phyloP scores from a whole-genome alignment of 768 basidiomycete species.

The Boletus rex-veris region DNA sequence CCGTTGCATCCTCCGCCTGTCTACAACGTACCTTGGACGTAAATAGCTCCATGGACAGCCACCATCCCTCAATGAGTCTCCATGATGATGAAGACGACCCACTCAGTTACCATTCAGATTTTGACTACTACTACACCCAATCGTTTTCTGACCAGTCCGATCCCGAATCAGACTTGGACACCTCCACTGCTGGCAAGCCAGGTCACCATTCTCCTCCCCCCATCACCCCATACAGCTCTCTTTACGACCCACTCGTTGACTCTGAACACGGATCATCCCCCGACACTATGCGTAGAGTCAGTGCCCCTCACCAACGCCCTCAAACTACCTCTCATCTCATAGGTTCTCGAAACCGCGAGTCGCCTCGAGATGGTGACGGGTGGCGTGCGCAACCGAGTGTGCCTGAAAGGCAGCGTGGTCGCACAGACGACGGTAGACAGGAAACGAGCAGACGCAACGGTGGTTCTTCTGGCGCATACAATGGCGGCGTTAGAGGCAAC shows the following conservation, averaged over 20 bases:
- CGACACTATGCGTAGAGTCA: slow-evolving; percentile 28
- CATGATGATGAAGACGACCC: slow-evolving; percentile 29
- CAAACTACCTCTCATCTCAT: neutral
- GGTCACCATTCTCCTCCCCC: slow-evolving; percentile 7
- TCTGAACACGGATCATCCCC: slow-evolving; percentile 46
- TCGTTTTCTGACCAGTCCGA: slow-evolving; percentile 31
- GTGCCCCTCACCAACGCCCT: neutral
- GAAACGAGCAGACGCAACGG: slow-evolving; percentile 12
- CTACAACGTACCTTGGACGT: slow-evolving; percentile 15
- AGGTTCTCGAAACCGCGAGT: neutral
- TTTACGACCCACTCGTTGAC: slow-evolving; percentile 23
- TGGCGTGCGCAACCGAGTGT: slow-evolving; percentile 17
- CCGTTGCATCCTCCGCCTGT: slow-evolving; percentile 36
- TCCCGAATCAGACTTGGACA: slow-evolving; percentile 23
- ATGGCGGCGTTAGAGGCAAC: slow-evolving; percentile 39
- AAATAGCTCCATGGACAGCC: slow-evolving; percentile 18
- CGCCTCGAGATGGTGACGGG: slow-evolving; percentile 16
- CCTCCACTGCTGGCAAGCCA: neutral
- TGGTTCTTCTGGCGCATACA: slow-evolving; percentile 13
- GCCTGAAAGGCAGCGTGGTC: slow-evolving; percentile 15
- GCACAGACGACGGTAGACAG: slow-evolving; percentile 9
- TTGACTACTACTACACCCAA: slow-evolving; percentile 37
- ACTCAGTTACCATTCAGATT: slow-evolving; percentile 35
- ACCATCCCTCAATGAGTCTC: slow-evolving; percentile 1
- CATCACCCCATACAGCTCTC: slow-evolving; percentile 19